Evolutionary conservation across 176 grass and related monocot genomes (phyloP).

Genomic region (Avena insularis): DNA sequence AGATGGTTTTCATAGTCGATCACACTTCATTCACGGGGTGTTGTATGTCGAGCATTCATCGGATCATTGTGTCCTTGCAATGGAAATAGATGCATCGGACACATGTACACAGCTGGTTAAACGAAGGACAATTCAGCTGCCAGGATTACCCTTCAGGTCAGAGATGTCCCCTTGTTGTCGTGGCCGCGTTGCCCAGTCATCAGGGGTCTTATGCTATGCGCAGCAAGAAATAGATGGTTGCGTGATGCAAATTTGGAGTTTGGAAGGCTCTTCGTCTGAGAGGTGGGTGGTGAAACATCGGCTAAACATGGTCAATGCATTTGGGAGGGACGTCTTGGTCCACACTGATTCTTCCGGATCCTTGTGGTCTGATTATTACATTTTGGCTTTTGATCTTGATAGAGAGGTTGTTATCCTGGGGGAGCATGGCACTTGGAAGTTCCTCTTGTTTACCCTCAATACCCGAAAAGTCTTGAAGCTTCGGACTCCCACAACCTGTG

Average conservation of each 20-base stretch:
- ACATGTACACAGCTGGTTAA: not conserved
- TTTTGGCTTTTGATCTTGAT: conserved; percentile 30
- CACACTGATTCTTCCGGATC: not conserved
- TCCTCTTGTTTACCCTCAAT: conserved; percentile 35
- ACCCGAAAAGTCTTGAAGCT: not conserved
- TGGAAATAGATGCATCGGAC: not conserved
- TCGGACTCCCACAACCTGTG: not conserved
- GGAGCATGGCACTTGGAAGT: not conserved
- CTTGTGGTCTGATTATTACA: conserved; percentile 21
- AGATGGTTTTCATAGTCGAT: not conserved
- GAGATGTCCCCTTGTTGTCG: not conserved
- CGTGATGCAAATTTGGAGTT: conserved; percentile 32
- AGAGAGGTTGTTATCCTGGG: not conserved
- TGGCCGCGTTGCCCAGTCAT: not conserved
- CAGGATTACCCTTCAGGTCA: not conserved
- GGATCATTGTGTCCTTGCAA: not conserved
- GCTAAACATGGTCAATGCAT: conserved; percentile 17
- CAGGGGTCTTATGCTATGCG: conserved; percentile 31
- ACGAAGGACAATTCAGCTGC: conserved; percentile 1
- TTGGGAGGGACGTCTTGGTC: conserved; percentile 14
- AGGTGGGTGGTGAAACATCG: conserved; percentile 37
- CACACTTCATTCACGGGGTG: not conserved
- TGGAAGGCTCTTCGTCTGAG: conserved; percentile 11
- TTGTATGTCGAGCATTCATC: not conserved
- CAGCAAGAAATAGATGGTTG: not conserved